Evolutionary conservation across 495 filamentous ascomycete species (phyloP), one percentile per base, ranked within the genome.

Genomic region (Penicillium psychrofluorescens): DNA sequence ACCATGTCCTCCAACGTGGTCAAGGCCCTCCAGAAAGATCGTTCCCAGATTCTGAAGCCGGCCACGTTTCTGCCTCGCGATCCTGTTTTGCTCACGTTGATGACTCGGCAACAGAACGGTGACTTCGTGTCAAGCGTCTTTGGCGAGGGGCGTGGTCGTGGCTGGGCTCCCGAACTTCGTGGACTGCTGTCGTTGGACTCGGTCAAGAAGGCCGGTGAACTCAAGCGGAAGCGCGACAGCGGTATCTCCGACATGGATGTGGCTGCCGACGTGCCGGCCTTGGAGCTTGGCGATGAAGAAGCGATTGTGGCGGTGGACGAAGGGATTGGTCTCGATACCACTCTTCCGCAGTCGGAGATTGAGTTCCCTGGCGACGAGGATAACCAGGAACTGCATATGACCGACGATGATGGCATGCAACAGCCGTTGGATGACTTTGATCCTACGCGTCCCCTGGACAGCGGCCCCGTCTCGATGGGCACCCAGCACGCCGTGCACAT

Each of bases 401-500:
- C 62, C 39, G 77, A 81, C n/a, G 79, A 83, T 33, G 74, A 79
- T 27, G 73, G 62, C 7, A 67, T 67, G 49, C 49, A 57, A 43
- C 61, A 62, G 34, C 51, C 63, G 22, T 33, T 62, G 35, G 71
- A 75, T n/a, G 64, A 75, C 11, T 84, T 92, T 50, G 90, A 95
- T 50, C 64, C 89, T 22, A 75, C 88, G 7, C 80, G 90, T 51
- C 86, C 87, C 15, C 77, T 82, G 10, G 88, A 95, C 49, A 83
- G 79, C 54, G 87, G 88, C 8, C 85, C 87, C 2, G 81, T 95
- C 12, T 95, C 90, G 0, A 61, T 90, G 31, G 88, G 88, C 46
- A 97, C 94, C 35, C 90, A 90, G 67, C 88, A 95, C 54, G 92
- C 92, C 28, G 92, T 98, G 13, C 92, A 97, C 63, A 80, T 98